Base-by-base conservation (phyloP, 2,329 filamentous ascomycete species). In the Emergomyces pasteurianus region DNA sequence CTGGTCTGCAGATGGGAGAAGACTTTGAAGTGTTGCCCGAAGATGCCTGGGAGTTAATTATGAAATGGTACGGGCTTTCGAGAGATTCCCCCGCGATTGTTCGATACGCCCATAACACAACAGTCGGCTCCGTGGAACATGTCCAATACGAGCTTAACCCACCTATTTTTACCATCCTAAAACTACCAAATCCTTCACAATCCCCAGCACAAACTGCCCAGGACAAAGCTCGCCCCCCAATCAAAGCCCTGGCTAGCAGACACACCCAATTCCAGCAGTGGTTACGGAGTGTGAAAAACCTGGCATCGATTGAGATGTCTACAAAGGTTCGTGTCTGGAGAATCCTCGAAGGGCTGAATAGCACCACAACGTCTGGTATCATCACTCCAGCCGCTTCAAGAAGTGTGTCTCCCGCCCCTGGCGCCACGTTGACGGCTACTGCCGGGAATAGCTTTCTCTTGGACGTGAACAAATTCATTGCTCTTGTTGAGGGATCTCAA, bases 81-180 rank as follows among this genome's bases (percentile, higher is more conserved):
- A 77, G 84, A 18, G 85, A 83, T 40, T 87, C 90, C 59, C 78
- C 85, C 9, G 81, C 88, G 52, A 91, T 97, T 65, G 76, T 84
- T 53, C 86, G 94, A 62, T 83, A 82, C 65, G 91, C 88, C 43
- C 88, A 92, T 73, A 88, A 96, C 72, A 91, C 87, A 31, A 75
- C 68, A 36, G 81, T 85, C 8, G 78, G 83, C 47, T 80, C 80
- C 1, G 69, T 75, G n/a, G 77, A 83, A 46, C 90, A 95, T 65
- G 76, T 96, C 54, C 79, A 88, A 67, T 95, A 88, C 72, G 94
- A 97, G 74, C 79, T 90, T 47, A 85, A 91, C 68, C 94, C 92
- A 4, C 90, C 90, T 0, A 80, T 96, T 50, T 89, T 96, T 72
- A 90, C 86, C 1, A 80, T 97, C 63, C 85, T 95, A 70, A 90